Evolutionary conservation across 352 stramenopile genomes (phyloP).

Genomic region (Thalassiosira delicatula): DNA sequence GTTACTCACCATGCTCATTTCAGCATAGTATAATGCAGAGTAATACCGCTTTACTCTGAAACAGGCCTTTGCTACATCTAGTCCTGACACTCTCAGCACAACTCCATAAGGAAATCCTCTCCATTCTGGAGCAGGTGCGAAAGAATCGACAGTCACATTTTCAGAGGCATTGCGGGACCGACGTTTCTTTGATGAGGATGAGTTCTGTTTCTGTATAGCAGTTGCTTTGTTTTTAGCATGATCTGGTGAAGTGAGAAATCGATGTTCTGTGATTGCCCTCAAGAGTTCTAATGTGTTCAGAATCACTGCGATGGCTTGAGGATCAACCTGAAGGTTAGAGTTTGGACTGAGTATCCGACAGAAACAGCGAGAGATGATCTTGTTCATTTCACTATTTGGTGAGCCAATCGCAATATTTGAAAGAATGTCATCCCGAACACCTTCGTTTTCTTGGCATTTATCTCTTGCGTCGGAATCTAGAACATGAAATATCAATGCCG

Average conservation of each 20-base stretch:
- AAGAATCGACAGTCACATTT: neutral
- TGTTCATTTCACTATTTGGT: conserved; percentile 58
- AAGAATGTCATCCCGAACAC: conserved; percentile 46
- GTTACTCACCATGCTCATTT: conserved; percentile 81
- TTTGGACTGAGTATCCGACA: conserved; percentile 46
- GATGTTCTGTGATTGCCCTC: conserved; percentile 63
- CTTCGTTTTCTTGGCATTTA: conserved; percentile 21
- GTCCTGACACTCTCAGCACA: conserved; percentile 76
- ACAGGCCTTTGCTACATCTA: conserved; percentile 74
- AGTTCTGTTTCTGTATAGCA: conserved; percentile 17
- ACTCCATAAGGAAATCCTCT: conserved; percentile 78
- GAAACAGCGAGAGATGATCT: conserved; percentile 68
- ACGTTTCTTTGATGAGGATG: conserved; percentile 29
- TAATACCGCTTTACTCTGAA: conserved; percentile 68
- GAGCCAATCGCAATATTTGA: conserved; percentile 63
- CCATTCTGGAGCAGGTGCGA: conserved; percentile 60
- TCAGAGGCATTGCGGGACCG: conserved; percentile 36
- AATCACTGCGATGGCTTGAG: conserved; percentile 56
- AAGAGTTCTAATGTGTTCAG: conserved; percentile 78
- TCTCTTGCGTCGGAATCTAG: conserved; percentile 53
- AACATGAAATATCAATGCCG: conserved; percentile 72
- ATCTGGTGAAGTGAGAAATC: conserved; percentile 63
- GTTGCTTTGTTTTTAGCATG: conserved; percentile 54
- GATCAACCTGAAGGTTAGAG: conserved; percentile 18
- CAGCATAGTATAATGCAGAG: conserved; percentile 80